Evolutionary conservation across 371 early-diverging fungal species (phyloP), one percentile per base, ranked within the genome.

Genomic region (Rhizopus stolonifer): DNA sequence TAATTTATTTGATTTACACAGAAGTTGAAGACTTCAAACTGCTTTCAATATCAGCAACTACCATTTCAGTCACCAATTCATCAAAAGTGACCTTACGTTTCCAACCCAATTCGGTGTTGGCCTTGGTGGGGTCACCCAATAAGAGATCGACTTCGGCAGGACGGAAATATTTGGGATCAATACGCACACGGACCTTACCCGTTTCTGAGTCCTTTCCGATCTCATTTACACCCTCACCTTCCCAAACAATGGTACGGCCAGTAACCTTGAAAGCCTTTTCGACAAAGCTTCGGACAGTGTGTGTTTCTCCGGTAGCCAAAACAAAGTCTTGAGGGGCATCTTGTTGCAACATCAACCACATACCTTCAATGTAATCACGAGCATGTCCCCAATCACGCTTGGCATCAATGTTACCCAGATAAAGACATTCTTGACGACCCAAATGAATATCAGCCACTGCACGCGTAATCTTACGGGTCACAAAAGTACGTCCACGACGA

Each of bases 301-400:
- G 89, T 42, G 86, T 89, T 72, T 91, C 91, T 46, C 89, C 90
- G 6, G 93, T 90, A 10, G 93, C 89, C 54, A 92, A 69, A 11
- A 92, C 91, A 67, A 81, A 92, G 67, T 92, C 93, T 18, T 90
- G 84, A 11, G 90, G 86, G 10, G 61, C 36, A 11, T 89, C 85
- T 64, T 90, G 89, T 65, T 90, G 93, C 9, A 92, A 74, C 89
- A 92, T 92, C 49, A 83, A 70, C 89, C 90, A 90, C 93, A 90
- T 92, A 51, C 91, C 93, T 74, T 88, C 88, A 56, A 90, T 75
- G 64, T 92, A 92, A 62, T 92, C 93, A 45, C 84, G 78, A 17
- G 91, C 93, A 65, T 92, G 91, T 46, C 93, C 92, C 93, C 93
- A 92, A 74, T 90, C 91, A 70, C 93, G 83, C 74, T 84, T 84